Evolutionary conservation across 768 basidiomycete genomes (phyloP).

Genomic region (Agrocybe chaxingu): DNA sequence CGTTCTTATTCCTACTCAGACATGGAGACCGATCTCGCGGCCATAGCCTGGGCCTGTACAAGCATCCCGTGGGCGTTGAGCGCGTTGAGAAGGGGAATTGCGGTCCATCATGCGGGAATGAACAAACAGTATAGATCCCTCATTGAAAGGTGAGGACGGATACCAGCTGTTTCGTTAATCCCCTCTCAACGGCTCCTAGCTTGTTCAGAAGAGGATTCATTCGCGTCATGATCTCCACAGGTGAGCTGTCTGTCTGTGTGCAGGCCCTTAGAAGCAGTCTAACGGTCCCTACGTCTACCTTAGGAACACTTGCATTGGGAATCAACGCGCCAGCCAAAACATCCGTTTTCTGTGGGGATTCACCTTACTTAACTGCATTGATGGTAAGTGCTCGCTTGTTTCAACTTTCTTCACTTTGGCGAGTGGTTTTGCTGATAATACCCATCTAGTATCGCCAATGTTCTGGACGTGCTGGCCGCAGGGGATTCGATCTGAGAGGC

Average conservation of each 20-base stretch:
- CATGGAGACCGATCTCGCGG: constrained; percentile 43
- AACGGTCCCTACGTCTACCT: neutral
- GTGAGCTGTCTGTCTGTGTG: constrained; percentile 21
- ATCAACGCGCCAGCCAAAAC: constrained; percentile 75
- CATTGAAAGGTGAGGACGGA: constrained; percentile 45
- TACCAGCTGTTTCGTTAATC: neutral
- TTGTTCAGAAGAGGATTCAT: constrained; percentile 62
- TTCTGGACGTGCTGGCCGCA: constrained; percentile 68
- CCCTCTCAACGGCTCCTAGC: constrained; percentile 23
- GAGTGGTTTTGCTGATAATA: constrained; percentile 3
- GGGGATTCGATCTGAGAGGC: constrained; percentile 67
- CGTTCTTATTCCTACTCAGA: constrained; percentile 42
- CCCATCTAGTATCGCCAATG: constrained; percentile 62
- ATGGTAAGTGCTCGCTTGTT: constrained; percentile 37
- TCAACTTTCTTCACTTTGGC: neutral
- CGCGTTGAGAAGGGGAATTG: constrained; percentile 59
- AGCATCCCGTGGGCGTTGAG: constrained; percentile 35
- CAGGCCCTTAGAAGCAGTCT: neutral
- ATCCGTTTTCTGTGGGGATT: constrained; percentile 61
- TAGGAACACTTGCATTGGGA: constrained; percentile 68
- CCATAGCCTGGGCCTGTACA: constrained; percentile 32
- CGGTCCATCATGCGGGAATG: constrained; percentile 71
- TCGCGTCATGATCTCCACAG: constrained; percentile 66
- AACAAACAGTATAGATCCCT: constrained; percentile 55
- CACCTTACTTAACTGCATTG: constrained; percentile 56